These are phyloP conservation scores for Alternaria sp. DNA, from an alignment of 2,329 filamentous ascomycete genomes.

Conservation along the genomic window DNA sequence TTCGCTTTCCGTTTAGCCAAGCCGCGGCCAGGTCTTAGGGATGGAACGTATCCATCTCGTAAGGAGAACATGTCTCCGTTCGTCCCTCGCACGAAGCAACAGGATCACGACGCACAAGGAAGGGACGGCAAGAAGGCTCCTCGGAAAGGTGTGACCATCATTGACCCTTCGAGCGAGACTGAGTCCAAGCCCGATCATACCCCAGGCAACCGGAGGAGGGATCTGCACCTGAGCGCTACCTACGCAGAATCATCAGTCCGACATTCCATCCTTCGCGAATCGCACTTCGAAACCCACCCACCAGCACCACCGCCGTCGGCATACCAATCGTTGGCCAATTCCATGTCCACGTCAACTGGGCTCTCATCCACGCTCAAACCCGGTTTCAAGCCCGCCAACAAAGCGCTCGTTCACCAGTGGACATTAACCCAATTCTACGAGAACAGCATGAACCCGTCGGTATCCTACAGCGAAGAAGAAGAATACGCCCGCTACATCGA, in stretches of 20 bases:
- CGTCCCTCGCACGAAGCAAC: constrained; percentile 65
- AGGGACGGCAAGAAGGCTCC: constrained; percentile 68
- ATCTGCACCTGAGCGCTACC: constrained; percentile 29
- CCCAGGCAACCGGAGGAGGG: constrained; percentile 24
- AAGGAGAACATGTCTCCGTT: constrained; percentile 89
- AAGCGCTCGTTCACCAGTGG: constrained; percentile 83
- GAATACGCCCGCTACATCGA: constrained; percentile 89
- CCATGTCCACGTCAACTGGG: constrained; percentile 35
- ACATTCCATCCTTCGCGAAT: constrained; percentile 52
- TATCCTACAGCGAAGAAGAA: constrained; percentile 75
- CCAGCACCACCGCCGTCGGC: constrained; percentile 24
- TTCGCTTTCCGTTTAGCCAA: constrained; percentile 88
- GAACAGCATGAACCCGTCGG: constrained; percentile 83
- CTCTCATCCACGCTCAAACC: constrained; percentile 32
- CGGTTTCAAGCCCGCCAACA: constrained; percentile 67
- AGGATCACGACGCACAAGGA: constrained; percentile 57
- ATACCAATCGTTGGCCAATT: constrained; percentile 37
- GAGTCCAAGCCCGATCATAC: constrained; percentile 29
- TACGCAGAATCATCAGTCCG: constrained; percentile 46
- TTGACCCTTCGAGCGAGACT: constrained; percentile 62
- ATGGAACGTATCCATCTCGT: constrained; percentile 73
- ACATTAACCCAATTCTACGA: constrained; percentile 85
- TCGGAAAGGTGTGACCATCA: constrained; percentile 73
- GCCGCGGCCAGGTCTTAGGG: constrained; percentile 79
- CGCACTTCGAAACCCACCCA: constrained; percentile 44